Evolutionary conservation across 2,329 filamentous ascomycete species (phyloP), one percentile per base, ranked within the genome.

Genomic region (Talaromyces islandicus): DNA sequence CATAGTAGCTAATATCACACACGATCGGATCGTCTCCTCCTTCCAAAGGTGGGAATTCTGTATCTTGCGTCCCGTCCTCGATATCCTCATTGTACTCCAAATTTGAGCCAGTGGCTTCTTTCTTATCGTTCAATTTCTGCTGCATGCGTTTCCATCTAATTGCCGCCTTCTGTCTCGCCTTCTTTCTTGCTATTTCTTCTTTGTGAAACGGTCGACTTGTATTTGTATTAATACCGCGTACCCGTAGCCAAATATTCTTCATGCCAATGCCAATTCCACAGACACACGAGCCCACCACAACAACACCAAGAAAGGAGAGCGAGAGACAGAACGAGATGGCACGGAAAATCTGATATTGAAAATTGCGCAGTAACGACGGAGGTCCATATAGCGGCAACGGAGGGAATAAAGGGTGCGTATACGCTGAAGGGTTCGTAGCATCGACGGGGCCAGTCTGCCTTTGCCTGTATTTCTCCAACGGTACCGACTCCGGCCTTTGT

Each of bases 1-100:
- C 92, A 70, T 97, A 97, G 71, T 97, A 94, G 2, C 83, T 83
- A 21, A 92, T 85, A 67, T 97, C 89, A 68, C 89, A 91, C 7
- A 90, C 75, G 7, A 97, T 77, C 3, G 85, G 87, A 72, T 97
- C 93, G 7, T 83, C 84, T 0, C 92, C 92, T 17, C 91, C 91
- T 74, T 94, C 91, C 2, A 88, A 85, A 0, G 91, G 90, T 1
- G 85, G 74, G 65, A 85, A 95, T n/a, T 85, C 83, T 11, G 75
- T 70, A 21, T 74, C 66, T 9, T 66, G 65, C 24, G 70, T 64
- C 0, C 64, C 61, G 7, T 65, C 54, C 59, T 64, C 52, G 2
- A 60, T 61, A 43, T 71, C 67, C 59, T 73, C 69, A 56, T 77
- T 69, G 64, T 79, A 69, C 72, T 78, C 65, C 70, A 4, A 73